Conservation (phyloP, 306 rosid genomes). For the Glycyrrhiza uralensis region DNA sequence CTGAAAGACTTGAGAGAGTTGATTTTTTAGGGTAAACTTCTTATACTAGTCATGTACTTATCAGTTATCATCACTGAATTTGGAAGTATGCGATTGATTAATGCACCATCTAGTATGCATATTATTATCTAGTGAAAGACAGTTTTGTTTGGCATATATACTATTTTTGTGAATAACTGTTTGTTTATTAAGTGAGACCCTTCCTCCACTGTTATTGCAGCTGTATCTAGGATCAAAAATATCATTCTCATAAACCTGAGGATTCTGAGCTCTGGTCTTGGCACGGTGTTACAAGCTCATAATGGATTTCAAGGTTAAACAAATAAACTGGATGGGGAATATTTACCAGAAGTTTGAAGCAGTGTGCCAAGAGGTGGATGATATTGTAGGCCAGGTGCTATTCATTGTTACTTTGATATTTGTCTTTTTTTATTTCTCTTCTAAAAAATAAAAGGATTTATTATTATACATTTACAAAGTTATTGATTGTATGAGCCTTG, state of each 20-base stretch:
- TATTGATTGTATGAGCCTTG: background rate
- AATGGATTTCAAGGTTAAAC: constrained; percentile 61
- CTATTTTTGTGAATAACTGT: background rate
- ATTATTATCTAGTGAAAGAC: background rate
- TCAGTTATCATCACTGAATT: background rate
- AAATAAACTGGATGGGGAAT: constrained; percentile 65
- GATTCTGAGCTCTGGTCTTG: constrained; percentile 1
- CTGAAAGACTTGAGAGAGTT: background rate
- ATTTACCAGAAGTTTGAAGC: constrained; percentile 81
- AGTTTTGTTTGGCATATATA: constrained; percentile 7
- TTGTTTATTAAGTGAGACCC: background rate
- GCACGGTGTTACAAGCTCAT: constrained; percentile 2
- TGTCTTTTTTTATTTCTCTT: background rate
- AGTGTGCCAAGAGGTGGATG: constrained; percentile 78
- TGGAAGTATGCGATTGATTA: background rate
- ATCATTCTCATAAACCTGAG: background rate
- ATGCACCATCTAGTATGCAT: background rate
- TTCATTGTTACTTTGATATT: constrained; percentile 13
- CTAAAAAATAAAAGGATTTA: background rate
- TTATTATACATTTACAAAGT: background rate
- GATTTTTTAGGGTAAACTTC: constrained; percentile 4
- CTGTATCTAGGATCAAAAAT: background rate
- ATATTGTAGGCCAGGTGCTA: constrained; percentile 59
- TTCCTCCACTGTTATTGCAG: constrained; percentile 20
- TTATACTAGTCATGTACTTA: background rate